A percentile compares a stretch with the other conserved stretches of the same genome.
Evolutionary conservation across 2,329 filamentous ascomycete species (phyloP).

Genomic region (Dendrostoma leiphaemia): DNA sequence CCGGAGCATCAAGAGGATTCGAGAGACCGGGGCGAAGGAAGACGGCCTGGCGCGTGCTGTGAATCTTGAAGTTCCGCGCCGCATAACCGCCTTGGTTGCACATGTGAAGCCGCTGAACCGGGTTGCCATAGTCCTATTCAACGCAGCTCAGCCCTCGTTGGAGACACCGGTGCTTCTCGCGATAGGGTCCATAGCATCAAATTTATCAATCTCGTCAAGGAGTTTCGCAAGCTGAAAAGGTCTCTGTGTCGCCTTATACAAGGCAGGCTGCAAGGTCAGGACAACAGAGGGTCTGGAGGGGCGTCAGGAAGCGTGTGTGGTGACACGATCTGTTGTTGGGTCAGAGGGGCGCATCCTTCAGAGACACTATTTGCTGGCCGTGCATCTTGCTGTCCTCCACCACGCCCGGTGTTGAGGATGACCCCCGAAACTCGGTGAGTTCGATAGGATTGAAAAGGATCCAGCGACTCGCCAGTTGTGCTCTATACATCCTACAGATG

Average conservation of each 20-base stretch:
- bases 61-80: background rate
- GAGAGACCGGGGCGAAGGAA: constrained; percentile 1
- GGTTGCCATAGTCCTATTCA: too few relatives aligned
- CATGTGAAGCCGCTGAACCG: too few relatives aligned
- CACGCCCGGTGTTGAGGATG: too few relatives aligned
- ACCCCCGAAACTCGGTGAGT: too few relatives aligned
- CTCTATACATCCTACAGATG: too few relatives aligned
- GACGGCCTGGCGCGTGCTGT: background rate
- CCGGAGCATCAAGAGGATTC: background rate
- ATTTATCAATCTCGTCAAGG: too few relatives aligned
- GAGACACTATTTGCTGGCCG: too few relatives aligned
- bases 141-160: too few relatives aligned
- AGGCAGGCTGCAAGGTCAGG: background rate
- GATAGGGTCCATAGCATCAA: background rate
- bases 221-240: background rate
- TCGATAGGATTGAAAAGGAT: too few relatives aligned
- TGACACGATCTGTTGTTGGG: too few relatives aligned
- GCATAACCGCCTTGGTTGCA: background rate
- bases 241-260: background rate
- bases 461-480: too few relatives aligned
- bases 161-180: background rate
- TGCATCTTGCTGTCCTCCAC: too few relatives aligned
- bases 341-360: background rate
- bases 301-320: background rate
- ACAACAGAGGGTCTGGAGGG: background rate